These are phyloP conservation scores for Phytophthora foliorum DNA, from an alignment of 352 stramenopile genomes.

Conservation along the genomic window DNA sequence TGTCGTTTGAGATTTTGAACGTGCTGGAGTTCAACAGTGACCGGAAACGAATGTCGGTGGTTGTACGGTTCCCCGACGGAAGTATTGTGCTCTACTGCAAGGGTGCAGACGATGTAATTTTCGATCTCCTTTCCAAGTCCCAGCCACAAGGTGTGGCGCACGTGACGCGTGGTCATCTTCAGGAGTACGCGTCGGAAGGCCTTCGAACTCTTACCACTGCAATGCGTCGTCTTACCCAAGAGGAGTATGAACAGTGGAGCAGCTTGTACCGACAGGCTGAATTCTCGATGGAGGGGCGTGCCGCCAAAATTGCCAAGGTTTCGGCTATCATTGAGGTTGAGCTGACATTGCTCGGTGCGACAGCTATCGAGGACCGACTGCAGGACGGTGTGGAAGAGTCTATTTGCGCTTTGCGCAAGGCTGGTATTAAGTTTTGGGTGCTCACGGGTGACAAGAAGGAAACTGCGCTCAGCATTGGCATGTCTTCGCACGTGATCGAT, in stretches of 20 bases:
- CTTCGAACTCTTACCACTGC: constrained; percentile 82
- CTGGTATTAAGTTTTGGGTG: constrained; percentile 97
- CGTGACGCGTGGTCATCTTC: constrained; percentile 84
- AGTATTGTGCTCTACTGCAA: constrained; percentile 89
- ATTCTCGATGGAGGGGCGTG: constrained; percentile 76
- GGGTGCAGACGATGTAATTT: constrained; percentile 83
- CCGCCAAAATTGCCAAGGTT: constrained; percentile 79
- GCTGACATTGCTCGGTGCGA: constrained; percentile 89
- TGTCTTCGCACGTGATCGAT: constrained; percentile 92
- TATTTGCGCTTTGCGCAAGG: constrained; percentile 92
- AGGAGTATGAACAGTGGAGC: constrained; percentile 85
- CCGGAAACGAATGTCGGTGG: constrained; percentile 98
- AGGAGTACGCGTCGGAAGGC: constrained; percentile 84
- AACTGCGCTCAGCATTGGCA: constrained; percentile 88
- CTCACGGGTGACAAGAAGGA: constrained; percentile 94
- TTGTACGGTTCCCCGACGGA: constrained; percentile 89
- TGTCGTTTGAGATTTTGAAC: constrained; percentile 95
- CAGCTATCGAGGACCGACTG: constrained; percentile 94
- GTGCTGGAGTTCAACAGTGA: constrained; percentile 99
- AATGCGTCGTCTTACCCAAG: constrained; percentile 67
- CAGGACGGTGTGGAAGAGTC: constrained; percentile 94
- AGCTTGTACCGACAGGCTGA: constrained; percentile 79
- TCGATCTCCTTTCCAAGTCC: constrained; percentile 71
- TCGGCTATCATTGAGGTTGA: constrained; percentile 89
- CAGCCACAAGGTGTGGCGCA: constrained; percentile 83